Conservation (phyloP, 2,329 filamentous ascomycete genomes). For the Ophiocordyceps camponoti-rufipedis region DNA sequence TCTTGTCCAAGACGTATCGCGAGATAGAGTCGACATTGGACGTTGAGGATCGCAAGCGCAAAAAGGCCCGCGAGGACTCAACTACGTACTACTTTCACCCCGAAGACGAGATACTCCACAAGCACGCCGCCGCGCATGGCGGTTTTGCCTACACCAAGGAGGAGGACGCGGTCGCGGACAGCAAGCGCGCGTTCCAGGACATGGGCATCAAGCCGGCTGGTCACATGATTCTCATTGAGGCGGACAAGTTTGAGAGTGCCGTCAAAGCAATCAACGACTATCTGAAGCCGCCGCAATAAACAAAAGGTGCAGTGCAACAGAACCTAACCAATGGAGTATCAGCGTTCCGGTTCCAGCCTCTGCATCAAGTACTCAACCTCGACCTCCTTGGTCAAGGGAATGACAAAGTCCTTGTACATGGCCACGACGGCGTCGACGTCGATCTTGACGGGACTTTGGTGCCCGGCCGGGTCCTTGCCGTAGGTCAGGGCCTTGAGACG, state of each 20-base stretch:
- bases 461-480: slow-evolving; percentile 64
- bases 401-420: slow-evolving; percentile 87
- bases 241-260: slow-evolving; percentile 53
- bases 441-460: slow-evolving; percentile 56
- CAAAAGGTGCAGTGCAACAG: background rate
- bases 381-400: slow-evolving; percentile 92
- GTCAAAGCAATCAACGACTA: slow-evolving; percentile 63
- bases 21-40: slow-evolving; percentile 74
- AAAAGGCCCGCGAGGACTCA: slow-evolving; percentile 42
- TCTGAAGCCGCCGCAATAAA: slow-evolving; percentile 34
- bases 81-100: slow-evolving; percentile 83
- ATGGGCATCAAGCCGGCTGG: slow-evolving; percentile 72
- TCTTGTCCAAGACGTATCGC: slow-evolving; percentile 81
- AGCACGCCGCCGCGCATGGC: slow-evolving; percentile 51
- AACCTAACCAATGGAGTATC: background rate
- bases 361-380: slow-evolving; percentile 98
- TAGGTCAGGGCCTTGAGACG: slow-evolving; percentile 84
- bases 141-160: slow-evolving; percentile 66
- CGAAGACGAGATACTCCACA: slow-evolving; percentile 79
- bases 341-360: slow-evolving; percentile 36
- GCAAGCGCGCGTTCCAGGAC: slow-evolving; percentile 88
- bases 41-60: slow-evolving; percentile 38
- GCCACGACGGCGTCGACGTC: slow-evolving; percentile 77
- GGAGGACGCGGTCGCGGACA: slow-evolving; percentile 68
- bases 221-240: slow-evolving; percentile 75